A percentile compares a stretch with the other conserved stretches of the same genome.
phyloP scores from a whole-genome alignment of 2,329 filamentous ascomycete genomes.

The Leptographium procerum region DNA sequence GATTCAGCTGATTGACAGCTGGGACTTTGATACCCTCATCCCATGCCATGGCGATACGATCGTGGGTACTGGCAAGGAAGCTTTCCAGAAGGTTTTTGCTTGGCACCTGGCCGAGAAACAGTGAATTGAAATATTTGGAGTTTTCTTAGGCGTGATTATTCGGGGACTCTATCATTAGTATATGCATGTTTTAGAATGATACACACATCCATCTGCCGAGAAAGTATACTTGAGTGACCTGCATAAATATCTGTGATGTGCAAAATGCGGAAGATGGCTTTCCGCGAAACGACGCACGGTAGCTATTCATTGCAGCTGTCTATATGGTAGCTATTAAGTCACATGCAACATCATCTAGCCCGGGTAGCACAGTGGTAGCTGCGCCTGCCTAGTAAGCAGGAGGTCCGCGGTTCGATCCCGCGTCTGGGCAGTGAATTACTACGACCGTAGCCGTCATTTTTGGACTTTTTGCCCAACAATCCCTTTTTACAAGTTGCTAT shows the following conservation, averaged over 20 bases:
- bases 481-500: not conserved
- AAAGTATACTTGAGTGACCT: not conserved
- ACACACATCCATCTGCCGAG: not conserved
- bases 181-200: not conserved
- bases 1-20: slow-evolving; percentile 55
- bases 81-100: slow-evolving; percentile 67
- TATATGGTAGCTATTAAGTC: not conserved
- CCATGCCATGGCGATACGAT: slow-evolving; percentile 92
- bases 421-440: slow-evolving; percentile 13
- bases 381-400: slow-evolving; percentile 15
- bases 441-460: no score
- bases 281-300: no score
- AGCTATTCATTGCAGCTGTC: not conserved
- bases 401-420: slow-evolving; percentile 15
- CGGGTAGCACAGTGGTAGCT: slow-evolving; percentile 15
- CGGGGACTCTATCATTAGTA: not conserved
- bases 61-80: slow-evolving; percentile 58
- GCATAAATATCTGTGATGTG: not conserved
- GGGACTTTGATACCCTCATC: slow-evolving; percentile 79
- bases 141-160: not conserved
- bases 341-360: slow-evolving; percentile 1
- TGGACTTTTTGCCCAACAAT: not conserved
- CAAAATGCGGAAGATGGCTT: no score
- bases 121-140: not conserved
- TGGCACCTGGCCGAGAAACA: slow-evolving; percentile 53